A percentile compares a stretch with the other conserved stretches of the same genome.
These are phyloP conservation scores for Neofusicoccum umdonicola DNA, from an alignment of 2,329 filamentous ascomycete genomes.

Conservation along the genomic window DNA sequence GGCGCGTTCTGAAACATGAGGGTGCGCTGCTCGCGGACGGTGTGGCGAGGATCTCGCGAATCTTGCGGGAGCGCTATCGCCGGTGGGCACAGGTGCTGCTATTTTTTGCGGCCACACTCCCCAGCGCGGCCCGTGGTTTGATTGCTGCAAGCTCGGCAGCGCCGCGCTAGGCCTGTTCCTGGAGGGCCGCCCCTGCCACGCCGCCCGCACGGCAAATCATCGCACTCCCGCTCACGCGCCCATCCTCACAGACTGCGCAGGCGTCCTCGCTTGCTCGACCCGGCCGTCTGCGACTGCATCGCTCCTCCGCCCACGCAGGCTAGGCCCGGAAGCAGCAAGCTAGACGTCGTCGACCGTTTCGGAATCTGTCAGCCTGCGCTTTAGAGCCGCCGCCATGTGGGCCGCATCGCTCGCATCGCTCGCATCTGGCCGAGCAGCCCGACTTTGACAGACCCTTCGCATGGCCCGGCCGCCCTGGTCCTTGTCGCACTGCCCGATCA, in stretches of 20 bases:
- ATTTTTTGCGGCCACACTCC: not conserved
- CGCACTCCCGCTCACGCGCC: not conserved
- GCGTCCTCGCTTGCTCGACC: not conserved
- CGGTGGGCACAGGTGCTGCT: not conserved
- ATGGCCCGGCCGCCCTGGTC: not conserved
- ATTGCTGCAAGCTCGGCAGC: not conserved
- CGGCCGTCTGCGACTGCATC: not conserved
- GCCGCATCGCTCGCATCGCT: not conserved
- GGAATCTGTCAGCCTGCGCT: constrained; percentile 1
- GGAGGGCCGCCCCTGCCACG: not conserved
- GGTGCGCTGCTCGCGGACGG: not conserved
- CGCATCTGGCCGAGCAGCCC: not conserved
- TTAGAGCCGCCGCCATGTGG: not conserved
- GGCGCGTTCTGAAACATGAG: not conserved
- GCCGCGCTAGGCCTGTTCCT: constrained; percentile 9
- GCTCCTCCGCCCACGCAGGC: not conserved
- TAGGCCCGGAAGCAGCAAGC: not conserved
- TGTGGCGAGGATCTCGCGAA: constrained; percentile 1
- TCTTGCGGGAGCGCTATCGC: not conserved
- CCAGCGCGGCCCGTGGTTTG: not conserved
- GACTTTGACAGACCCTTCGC: not conserved
- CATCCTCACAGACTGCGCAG: not conserved
- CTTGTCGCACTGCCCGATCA: not conserved
- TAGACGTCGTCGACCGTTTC: not conserved
- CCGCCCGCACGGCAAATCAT: not conserved